Conservation (phyloP, 495 filamentous ascomycete genomes). For the Hyaloscypha hepaticicola region DNA sequence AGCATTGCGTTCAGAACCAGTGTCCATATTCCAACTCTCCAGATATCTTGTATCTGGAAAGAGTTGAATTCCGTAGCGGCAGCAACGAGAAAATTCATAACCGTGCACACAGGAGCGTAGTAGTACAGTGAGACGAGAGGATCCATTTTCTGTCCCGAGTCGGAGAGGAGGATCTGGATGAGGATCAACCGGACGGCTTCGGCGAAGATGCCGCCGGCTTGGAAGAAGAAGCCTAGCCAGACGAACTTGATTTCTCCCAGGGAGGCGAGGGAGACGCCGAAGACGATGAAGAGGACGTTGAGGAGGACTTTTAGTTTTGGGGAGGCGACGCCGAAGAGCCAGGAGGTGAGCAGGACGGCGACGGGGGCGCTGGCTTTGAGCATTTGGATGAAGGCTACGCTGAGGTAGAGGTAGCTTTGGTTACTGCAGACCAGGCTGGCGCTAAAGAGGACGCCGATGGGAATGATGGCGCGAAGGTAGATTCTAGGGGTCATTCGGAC, state of each 20-base stretch:
- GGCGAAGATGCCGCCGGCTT: constrained; percentile 66
- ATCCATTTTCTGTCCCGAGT: constrained; percentile 66
- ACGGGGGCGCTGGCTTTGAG: constrained; percentile 74
- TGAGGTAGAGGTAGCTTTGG: constrained; percentile 71
- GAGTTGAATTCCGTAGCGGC: constrained; percentile 54
- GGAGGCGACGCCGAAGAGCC: constrained; percentile 60
- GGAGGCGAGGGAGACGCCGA: constrained; percentile 71
- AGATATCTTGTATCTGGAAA: constrained; percentile 54
- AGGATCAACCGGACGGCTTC: constrained; percentile 77
- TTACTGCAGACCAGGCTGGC: constrained; percentile 72
- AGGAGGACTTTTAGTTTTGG: constrained; percentile 58
- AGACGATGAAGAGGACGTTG: constrained; percentile 73
- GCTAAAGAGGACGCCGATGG: constrained; percentile 72
- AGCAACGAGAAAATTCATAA: constrained; percentile 72
- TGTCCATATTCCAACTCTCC: constrained; percentile 53
- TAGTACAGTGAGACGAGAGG: constrained; percentile 83
- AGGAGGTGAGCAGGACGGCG: constrained; percentile 63
- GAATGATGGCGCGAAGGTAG: constrained; percentile 70
- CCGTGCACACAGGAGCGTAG: constrained; percentile 74
- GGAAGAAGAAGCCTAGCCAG: constrained; percentile 66
- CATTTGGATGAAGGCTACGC: constrained; percentile 81
- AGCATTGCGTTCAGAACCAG: constrained; percentile 68
- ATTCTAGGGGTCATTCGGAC: constrained; percentile 67
- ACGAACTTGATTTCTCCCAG: constrained; percentile 75
- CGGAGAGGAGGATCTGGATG: constrained; percentile 70